These are phyloP conservation scores for Theileria orientalis DNA, from an alignment of 169 alveolate species.

Conservation along the genomic window DNA sequence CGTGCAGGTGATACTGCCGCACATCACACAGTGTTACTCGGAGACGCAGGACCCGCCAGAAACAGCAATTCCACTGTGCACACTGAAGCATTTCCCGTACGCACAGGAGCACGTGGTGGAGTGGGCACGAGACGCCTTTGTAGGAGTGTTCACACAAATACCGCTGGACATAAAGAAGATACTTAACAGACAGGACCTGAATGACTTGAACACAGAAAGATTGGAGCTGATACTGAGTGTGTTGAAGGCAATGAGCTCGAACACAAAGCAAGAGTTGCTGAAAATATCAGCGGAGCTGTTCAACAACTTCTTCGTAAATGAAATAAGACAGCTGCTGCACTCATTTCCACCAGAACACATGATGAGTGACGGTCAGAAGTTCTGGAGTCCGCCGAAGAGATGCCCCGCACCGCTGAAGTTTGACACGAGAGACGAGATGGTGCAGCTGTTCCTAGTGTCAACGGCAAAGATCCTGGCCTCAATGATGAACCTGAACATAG, in stretches of 20 bases:
- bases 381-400: conserved; percentile 99
- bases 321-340: conserved; percentile 89
- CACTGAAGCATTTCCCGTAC: conserved; percentile 95
- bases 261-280: conserved; percentile 77
- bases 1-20: conserved; percentile 93
- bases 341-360: conserved; percentile 94
- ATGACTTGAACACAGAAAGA: conserved; percentile 52
- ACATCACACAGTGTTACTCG: conserved; percentile 95
- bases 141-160: conserved; percentile 87
- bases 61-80: conserved; percentile 94
- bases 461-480: conserved; percentile 89
- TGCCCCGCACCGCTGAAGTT: conserved; percentile 90
- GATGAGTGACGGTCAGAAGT: conserved; percentile 91
- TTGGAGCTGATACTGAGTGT: conserved; percentile 52
- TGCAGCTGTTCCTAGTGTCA: conserved; percentile 82
- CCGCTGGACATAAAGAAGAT: conserved; percentile 90
- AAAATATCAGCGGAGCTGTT: conserved; percentile 82
- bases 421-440: conserved; percentile 14
- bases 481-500: conserved; percentile 11
- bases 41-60: conserved; percentile 98
- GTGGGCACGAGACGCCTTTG: conserved; percentile 98
- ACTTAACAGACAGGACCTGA: conserved; percentile 77
- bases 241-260: conserved; percentile 48
- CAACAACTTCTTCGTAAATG: conserved; percentile 84
- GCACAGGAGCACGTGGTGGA: conserved; percentile 97